Evolutionary conservation across 2,329 filamentous ascomycete genomes (phyloP), one percentile per base, ranked within the genome.

Genomic region (Myriosclerotinia curreyana): DNA sequence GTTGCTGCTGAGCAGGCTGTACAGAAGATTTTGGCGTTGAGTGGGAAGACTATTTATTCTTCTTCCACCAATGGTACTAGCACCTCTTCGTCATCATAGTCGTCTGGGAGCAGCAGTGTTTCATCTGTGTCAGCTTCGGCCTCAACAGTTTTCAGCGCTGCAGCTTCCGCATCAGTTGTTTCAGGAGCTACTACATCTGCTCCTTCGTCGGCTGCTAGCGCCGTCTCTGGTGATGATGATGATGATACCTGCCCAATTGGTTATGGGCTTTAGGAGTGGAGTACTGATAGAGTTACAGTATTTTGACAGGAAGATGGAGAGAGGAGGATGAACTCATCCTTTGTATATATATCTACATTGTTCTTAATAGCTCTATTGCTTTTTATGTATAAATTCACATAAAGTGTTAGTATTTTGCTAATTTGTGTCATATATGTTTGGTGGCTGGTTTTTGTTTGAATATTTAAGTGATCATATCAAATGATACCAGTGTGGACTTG

Each of bases 1-100:
- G 79, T 86, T 48, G 84, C 81, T n/a, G 82, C 86, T n/a, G 87
- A 88, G 77, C 80, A 81, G 50, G 86, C 86, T 11, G 81, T 81
- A 5, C 78, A 79, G 68, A 81, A 76, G 69, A 83, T 83, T 66
- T 69, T 84, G 22, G 79, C 78, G 22, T 69, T 81, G 42, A 28
- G 40, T 20, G 60, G 60, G n/a, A 17, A 56, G 31, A 62, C 60
- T 22, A 62, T 62, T 28, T 46, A 51, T 8, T 28, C 46, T 34
- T 48, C 44, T 20, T 11, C n/a, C 7, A 36, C 42, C 5, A n/a
- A n/a, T n/a, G 15, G 17, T 22, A 31, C n/a, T 3, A 17, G 28
- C 5, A 46, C 25, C n/a, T 5, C 55, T 46, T 28, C 34, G 5
- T 25, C 34, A 5, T 25, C 52, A 34, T 36, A 40, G 6, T 20